Base-by-base conservation (phyloP, 352 stramenopile genomes). In the Phytophthora aleatoria region DNA sequence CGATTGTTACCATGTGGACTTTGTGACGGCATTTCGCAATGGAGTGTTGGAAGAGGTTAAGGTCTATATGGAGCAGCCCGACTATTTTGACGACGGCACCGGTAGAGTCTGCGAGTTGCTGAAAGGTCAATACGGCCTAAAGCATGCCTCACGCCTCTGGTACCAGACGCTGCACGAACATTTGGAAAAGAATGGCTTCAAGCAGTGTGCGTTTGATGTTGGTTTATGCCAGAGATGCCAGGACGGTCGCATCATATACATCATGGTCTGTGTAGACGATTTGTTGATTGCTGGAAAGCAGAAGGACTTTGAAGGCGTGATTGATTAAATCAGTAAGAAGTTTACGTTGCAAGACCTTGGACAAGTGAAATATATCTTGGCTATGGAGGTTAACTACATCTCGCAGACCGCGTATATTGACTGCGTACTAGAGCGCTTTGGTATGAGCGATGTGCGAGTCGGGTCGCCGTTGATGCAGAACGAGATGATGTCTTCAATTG, bases 61-160 rank as follows among this genome's bases (percentile, higher is more conserved):
- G 5, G 57, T 57, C 5, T 64, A 53, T 27, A 56, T 64, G 47
- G 45, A 56, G 13, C 56, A 64, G 13, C 57, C 38, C 1, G n/a
- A 8, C 2, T 43, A 51, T 3, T 64, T 57, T 41, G 16, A 61
- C 12, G 30, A 53, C 13, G 54, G 39, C 1, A 50, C 39, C 2
- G 38, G 10, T 26, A 15, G 39, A 6, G 52, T 59, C 1, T 50
- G 27, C n/a, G 10, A 42, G n/a, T 6, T 41, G 3, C 28, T 54
- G 11, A 57, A 57, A 28, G 50, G 36, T 5, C 20, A 49, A 1
- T 57, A 57, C n/a, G 50, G 24, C 2, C 50, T 57, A 1, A 57
- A 49, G 12, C 36, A 57, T 16, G 50, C 36, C 10, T 38, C 36
- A 2, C 3, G 36, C 0, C 7, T 49, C 0, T 57, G 36, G 6